Evolutionary conservation across 345 rosid species (phyloP).

Genomic region (Hirschfeldia incana): DNA sequence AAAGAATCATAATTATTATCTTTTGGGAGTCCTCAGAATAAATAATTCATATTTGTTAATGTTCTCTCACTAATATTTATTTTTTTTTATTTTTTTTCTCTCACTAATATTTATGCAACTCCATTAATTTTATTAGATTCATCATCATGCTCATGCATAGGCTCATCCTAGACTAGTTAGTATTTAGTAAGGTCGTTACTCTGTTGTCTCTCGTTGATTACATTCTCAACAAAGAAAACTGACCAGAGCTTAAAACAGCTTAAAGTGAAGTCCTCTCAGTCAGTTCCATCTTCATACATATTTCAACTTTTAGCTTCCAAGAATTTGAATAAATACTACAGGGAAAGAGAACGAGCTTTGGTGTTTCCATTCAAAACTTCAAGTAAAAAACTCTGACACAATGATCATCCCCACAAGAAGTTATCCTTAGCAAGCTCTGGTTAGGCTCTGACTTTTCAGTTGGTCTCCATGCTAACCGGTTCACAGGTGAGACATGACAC

Average conservation of each 20-base stretch:
- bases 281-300: neutral
- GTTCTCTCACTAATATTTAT: neutral
- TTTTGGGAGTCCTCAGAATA: too few species aligned
- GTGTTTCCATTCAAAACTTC: conserved; percentile 23
- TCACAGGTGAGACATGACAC: conserved; percentile 86
- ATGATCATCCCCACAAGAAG: conserved; percentile 88
- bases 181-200: too few species aligned
- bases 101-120: neutral
- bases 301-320: neutral
- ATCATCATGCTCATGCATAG: neutral
- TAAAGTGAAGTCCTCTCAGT: neutral
- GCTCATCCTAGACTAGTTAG: neutral
- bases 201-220: neutral
- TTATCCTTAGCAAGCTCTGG: conserved; percentile 48
- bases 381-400: conserved; percentile 76
- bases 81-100: too few species aligned
- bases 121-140: neutral
- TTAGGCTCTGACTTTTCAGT: conserved; percentile 38
- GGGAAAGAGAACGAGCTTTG: neutral
- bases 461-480: conserved; percentile 69
- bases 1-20: too few species aligned
- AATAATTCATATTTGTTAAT: neutral
- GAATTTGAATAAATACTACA: conserved; percentile 11
- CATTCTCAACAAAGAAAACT: neutral
- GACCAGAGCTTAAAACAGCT: neutral